Evolutionary conservation across 345 rosid species (phyloP).

Genomic region (Aethionema arabicum): DNA sequence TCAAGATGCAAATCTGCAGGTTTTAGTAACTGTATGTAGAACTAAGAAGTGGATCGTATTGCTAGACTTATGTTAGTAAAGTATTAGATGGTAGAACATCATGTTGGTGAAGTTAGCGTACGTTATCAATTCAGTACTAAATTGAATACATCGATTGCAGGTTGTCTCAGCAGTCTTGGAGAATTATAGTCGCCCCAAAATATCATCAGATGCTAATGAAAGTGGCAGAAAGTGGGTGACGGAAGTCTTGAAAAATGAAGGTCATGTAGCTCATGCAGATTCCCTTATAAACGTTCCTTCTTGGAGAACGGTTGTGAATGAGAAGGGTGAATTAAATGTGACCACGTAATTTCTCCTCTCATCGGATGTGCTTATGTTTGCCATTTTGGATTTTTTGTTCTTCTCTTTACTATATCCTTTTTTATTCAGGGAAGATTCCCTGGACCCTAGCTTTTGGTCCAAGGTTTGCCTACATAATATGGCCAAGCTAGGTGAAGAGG

Average conservation of each 20-base stretch:
- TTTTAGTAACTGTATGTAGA: not conserved
- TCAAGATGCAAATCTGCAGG: not conserved
- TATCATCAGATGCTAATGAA: conserved; percentile 42
- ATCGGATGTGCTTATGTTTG: conserved; percentile 6
- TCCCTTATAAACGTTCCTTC: conserved; percentile 55
- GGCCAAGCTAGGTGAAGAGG: conserved; percentile 95
- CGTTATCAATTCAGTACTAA: conserved; percentile 4
- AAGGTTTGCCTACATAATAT: conserved; percentile 85
- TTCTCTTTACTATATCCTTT: conserved; percentile 16
- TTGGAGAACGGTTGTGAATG: conserved; percentile 72
- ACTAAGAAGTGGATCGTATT: conserved; percentile 2
- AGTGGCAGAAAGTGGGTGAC: conserved; percentile 64
- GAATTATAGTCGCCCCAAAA: conserved; percentile 59
- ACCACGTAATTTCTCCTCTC: conserved; percentile 52
- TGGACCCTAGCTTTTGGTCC: conserved; percentile 91
- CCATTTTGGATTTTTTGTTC: conserved; percentile 10
- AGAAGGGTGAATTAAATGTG: conserved; percentile 68
- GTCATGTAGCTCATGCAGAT: conserved; percentile 52
- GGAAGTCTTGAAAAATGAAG: conserved; percentile 74
- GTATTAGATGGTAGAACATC: conserved; percentile 10
- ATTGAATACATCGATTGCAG: conserved; percentile 43
- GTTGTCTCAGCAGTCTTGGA: conserved; percentile 87
- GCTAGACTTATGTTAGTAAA: conserved; percentile 9
- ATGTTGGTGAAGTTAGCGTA: not conserved
- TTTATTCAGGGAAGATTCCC: conserved; percentile 63